Evolutionary conservation across 2,329 filamentous ascomycete genomes (phyloP), one percentile per base, ranked within the genome.

Genomic region (Balansia obtecta): DNA sequence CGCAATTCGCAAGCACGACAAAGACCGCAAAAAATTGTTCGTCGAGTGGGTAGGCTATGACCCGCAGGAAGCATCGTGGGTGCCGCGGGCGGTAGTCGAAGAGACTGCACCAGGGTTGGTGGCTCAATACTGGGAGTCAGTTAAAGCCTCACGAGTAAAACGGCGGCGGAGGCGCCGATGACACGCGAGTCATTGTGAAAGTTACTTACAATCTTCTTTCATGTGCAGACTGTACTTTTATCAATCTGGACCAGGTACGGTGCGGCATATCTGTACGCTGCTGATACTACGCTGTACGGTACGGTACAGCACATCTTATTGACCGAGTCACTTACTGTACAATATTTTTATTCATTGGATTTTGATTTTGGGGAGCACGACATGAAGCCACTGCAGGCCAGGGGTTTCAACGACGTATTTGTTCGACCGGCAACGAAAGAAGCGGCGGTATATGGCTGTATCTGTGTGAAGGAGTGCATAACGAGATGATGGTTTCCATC

Each of bases 1-100:
- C 46, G 61, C 62, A 4, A 60, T 69, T 37, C 61, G 58, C 27
- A 60, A 61, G 33, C 66, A 68, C 50, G 60, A 56, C 11, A 56
- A 54, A 15, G 55, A 60, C 6, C 59, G 57, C 47, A 58, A 58
- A 40, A 56, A 56, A 18, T 53, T 68, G 32, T 52, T 60, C 9
- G 64, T 69, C 1, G 66, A 68, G 52, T 69, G 66, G 66, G 51
- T 67, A 4, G 66, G 66, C 11, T 68, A 61, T 40, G 57, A 57
- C 3, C 50, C 56, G 9, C 47, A 53, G 10, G 61, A 66, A 0
- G 57, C 52, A 4, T 60, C 61, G 2, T 69, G 66, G 66, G 56
- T 65, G 52, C 52, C 59, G 1, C 53, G 56, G 6, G 44, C 45
- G 1, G 52, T 45, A 3, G 55, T 68, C 0, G 53, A 63, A 39